Evolutionary conservation across 2,329 filamentous ascomycete genomes (phyloP).

Genomic region (Calonectria multiphialidica): DNA sequence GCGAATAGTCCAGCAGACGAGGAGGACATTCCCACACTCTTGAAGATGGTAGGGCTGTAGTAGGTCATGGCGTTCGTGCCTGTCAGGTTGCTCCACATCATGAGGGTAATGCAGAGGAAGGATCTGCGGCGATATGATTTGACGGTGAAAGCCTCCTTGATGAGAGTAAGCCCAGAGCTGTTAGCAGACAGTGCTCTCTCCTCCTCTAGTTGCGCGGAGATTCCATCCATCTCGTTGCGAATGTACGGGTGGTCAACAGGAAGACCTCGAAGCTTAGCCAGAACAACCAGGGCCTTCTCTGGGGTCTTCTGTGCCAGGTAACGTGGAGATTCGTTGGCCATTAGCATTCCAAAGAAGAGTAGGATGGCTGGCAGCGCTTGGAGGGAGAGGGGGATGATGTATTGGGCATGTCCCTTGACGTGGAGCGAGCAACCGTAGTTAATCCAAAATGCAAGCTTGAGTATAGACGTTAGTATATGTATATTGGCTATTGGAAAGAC

Average conservation of each 20-base stretch:
- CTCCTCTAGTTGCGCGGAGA: slow-evolving; percentile 65
- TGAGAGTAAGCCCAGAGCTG: slow-evolving; percentile 60
- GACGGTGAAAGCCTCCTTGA: slow-evolving; percentile 71
- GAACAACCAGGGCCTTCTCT: slow-evolving; percentile 67
- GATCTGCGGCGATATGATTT: slow-evolving; percentile 69
- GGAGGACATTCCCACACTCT: slow-evolving; percentile 19
- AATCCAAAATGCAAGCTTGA: slow-evolving; percentile 28
- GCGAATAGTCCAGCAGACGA: slow-evolving; percentile 18
- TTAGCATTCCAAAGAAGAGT: slow-evolving; percentile 69
- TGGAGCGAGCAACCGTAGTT: slow-evolving; percentile 25
- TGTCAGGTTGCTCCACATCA: slow-evolving; percentile 71
- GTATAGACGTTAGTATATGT: not conserved
- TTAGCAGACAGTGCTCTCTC: slow-evolving; percentile 61
- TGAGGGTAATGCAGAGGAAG: slow-evolving; percentile 65
- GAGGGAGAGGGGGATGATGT: slow-evolving; percentile 67
- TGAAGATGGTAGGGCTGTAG: slow-evolving; percentile 14
- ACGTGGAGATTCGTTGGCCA: slow-evolving; percentile 74
- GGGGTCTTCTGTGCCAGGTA: slow-evolving; percentile 74
- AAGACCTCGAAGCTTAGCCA: slow-evolving; percentile 68
- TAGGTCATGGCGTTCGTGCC: slow-evolving; percentile 47
- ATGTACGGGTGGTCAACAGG: slow-evolving; percentile 65
- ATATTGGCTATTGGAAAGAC: too few species aligned
- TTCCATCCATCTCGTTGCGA: slow-evolving; percentile 67
- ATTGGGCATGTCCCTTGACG: slow-evolving; percentile 15
- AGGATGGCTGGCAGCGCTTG: slow-evolving; percentile 73